Percentiles rank a stretch among this genome's conserved stretches.
These are phyloP conservation scores for Gossypium thurberi DNA, from an alignment of 345 rosid genomes.

Conservation along the genomic window DNA sequence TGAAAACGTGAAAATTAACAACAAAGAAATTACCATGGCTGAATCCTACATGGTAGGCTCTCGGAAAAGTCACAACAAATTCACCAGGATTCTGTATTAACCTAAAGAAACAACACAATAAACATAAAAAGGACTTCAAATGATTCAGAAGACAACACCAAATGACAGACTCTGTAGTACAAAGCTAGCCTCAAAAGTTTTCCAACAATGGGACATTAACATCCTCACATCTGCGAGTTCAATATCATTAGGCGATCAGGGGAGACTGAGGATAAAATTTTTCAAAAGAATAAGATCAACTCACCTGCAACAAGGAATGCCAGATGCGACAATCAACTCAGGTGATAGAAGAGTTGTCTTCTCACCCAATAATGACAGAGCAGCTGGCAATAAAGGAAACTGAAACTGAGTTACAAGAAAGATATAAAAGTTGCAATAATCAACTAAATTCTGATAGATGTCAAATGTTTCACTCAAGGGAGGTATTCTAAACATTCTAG, in stretches of 20 bases:
- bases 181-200: neutral
- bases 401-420: slow-evolving; percentile 11
- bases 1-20: slow-evolving; percentile 13
- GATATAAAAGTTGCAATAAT: neutral
- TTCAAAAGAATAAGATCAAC: slow-evolving; percentile 21
- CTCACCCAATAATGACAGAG: slow-evolving; percentile 83
- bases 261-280: slow-evolving; percentile 2
- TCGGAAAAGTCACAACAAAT: slow-evolving; percentile 98
- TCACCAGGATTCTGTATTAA: slow-evolving; percentile 97
- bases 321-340: slow-evolving; percentile 66
- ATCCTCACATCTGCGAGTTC: neutral
- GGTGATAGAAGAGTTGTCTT: slow-evolving; percentile 98
- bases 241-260: neutral
- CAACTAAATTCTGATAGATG: slow-evolving; percentile 2
- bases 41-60: slow-evolving; percentile 99
- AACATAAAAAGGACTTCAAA: slow-evolving; percentile 19
- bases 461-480: neutral
- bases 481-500: neutral
- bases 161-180: neutral
- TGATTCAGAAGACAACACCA: slow-evolving; percentile 15
- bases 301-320: slow-evolving; percentile 96
- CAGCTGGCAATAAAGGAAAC: slow-evolving; percentile 53
- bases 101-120: slow-evolving; percentile 44
- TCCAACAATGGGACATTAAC: slow-evolving; percentile 11
- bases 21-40: slow-evolving; percentile 87